Evolutionary conservation across 176 grass and related monocot species (phyloP).

Genomic region (Rhynchospora breviuscula): DNA sequence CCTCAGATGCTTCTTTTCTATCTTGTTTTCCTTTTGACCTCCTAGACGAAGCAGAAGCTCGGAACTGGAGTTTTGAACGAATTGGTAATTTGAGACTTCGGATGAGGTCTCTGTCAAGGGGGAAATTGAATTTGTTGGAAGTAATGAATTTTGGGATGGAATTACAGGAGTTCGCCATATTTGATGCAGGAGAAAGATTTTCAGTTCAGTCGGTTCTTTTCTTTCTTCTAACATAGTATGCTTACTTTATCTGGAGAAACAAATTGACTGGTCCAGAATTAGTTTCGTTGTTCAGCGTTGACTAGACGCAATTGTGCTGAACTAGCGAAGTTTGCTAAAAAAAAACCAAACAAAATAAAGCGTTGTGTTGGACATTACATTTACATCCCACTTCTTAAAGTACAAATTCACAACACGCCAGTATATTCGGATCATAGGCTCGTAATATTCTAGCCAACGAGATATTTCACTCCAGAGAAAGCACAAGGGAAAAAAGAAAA

Average conservation of each 20-base stretch:
- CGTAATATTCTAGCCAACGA: not conserved
- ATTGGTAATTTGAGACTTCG: not conserved
- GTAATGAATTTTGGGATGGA: not conserved
- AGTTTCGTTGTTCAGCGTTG: not conserved
- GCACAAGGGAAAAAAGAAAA: not conserved
- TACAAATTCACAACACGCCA: not conserved
- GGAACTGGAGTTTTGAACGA: not conserved
- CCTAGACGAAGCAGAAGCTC: slow-evolving; percentile 4
- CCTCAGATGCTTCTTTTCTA: not conserved
- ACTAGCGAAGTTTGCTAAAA: not conserved
- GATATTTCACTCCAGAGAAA: not conserved
- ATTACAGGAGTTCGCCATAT: not conserved
- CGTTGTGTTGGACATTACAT: not conserved
- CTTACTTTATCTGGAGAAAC: not conserved
- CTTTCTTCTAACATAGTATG: not conserved
- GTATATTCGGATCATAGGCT: not conserved
- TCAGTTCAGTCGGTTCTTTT: not conserved
- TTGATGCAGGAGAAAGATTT: not conserved
- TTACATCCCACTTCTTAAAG: not conserved
- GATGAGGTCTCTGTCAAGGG: not conserved
- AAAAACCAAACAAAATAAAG: not conserved
- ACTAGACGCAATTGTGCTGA: not conserved
- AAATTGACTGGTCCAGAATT: not conserved
- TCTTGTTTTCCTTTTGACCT: not conserved
- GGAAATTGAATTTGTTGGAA: not conserved